phyloP scores from a whole-genome alignment of 192 early-diverging fungal species.

The Backusella mclennaniae region DNA sequence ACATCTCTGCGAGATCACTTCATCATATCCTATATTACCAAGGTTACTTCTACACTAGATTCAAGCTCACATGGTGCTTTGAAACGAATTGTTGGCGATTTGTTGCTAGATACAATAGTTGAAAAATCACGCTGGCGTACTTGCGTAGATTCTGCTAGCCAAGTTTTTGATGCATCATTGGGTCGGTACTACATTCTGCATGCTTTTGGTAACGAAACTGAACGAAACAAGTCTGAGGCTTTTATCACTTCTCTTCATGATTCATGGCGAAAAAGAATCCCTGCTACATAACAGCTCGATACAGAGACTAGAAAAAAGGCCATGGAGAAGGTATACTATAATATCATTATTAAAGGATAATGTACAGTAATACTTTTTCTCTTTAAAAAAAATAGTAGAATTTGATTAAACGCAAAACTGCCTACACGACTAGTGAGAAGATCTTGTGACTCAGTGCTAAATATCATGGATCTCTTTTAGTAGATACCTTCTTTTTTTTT shows the following conservation, averaged over 20 bases:
- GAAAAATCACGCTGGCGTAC: constrained; percentile 38
- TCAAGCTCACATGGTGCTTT: background rate
- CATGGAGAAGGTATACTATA: constrained; percentile 25
- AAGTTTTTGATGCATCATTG: constrained; percentile 11
- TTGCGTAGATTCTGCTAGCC: constrained; percentile 19
- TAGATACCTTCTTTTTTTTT: background rate
- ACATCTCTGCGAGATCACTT: constrained; percentile 38
- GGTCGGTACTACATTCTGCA: constrained; percentile 46
- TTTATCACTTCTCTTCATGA: constrained; percentile 40
- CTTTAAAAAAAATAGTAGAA: background rate
- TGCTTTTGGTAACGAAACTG: constrained; percentile 41
- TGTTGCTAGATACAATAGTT: constrained; percentile 1
- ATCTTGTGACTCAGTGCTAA: no score
- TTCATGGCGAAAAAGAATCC: constrained; percentile 31
- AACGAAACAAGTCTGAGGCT: constrained; percentile 35
- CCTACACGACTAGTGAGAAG: no score
- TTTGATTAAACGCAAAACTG: background rate
- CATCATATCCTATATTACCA: constrained; percentile 11
- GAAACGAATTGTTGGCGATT: background rate
- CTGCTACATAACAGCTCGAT: constrained; percentile 45
- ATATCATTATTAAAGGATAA: background rate
- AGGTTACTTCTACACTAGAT: background rate
- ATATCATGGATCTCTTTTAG: no score
- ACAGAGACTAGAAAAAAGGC: constrained; percentile 34
- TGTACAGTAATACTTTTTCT: background rate